phyloP scores from a whole-genome alignment of 495 filamentous ascomycete genomes.

The Paragyromitra xinjiangensis region DNA sequence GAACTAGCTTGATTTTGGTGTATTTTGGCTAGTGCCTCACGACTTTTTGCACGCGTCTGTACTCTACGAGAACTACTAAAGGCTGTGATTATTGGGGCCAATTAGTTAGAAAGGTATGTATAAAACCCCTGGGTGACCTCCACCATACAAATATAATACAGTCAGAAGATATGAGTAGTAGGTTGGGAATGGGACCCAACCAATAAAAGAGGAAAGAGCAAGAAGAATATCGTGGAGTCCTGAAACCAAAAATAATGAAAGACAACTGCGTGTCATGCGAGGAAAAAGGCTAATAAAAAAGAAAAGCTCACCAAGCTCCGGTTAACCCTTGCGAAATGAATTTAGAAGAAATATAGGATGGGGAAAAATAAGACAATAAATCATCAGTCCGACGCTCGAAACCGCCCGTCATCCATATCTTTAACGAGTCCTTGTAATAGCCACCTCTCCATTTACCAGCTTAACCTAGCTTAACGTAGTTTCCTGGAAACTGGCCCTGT shows the following conservation, averaged over 20 bases:
- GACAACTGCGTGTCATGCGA: conserved; percentile 16
- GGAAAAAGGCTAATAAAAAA: conserved; percentile 17
- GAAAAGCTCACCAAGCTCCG: conserved; percentile 20
- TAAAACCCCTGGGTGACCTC: conserved; percentile 24
- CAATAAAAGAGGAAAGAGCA: conserved; percentile 2
- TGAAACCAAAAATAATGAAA: conserved; percentile 45
- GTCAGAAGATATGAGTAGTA: conserved; percentile 29
- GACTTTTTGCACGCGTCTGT: too few relatives aligned
- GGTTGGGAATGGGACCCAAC: conserved; percentile 8
- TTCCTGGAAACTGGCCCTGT: conserved; percentile 94
- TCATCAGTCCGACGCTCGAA: conserved; percentile 16
- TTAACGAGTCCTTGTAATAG: not conserved
- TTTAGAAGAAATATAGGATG: conserved; percentile 27
- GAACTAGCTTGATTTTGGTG: too few relatives aligned
- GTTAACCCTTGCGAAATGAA: conserved; percentile 26
- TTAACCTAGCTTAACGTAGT: conserved; percentile 59
- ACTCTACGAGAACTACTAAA: not conserved
- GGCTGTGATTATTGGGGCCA: not conserved
- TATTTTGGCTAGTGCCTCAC: too few relatives aligned
- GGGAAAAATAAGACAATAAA: conserved; percentile 21
- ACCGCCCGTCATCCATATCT: not conserved
- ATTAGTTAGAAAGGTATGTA: conserved; percentile 33
- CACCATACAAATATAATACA: conserved; percentile 40
- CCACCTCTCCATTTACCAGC: not conserved
- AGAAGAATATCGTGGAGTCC: conserved; percentile 24